Percentiles rank a stretch among this genome's conserved stretches.
Conservation (phyloP, 768 basidiomycete species). For the Leucocoprinus birnbaumii region DNA sequence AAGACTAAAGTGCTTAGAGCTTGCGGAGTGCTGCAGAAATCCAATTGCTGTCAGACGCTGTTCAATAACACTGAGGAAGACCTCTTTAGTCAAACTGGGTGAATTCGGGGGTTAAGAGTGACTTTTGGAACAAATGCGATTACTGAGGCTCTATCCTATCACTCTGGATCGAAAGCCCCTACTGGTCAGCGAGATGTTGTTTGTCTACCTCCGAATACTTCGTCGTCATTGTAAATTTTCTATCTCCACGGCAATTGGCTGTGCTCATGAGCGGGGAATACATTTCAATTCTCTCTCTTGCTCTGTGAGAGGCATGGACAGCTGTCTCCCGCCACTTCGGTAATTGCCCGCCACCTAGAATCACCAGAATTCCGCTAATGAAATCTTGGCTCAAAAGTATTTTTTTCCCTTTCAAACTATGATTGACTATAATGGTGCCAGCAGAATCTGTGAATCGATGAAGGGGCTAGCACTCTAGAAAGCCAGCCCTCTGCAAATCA, state of each 20-base stretch:
- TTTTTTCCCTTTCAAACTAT: neutral
- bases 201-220: neutral
- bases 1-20: too few relatives aligned
- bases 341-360: neutral
- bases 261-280: neutral
- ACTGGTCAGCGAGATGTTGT: neutral
- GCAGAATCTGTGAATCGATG: too few relatives aligned
- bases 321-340: neutral
- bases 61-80: too few relatives aligned
- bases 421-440: too few relatives aligned
- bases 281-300: neutral
- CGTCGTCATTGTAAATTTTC: neutral
- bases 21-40: too few relatives aligned
- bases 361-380: neutral
- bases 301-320: neutral
- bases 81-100: neutral
- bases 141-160: neutral
- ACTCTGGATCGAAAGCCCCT: neutral
- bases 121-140: neutral
- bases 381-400: neutral
- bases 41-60: too few relatives aligned
- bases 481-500: too few relatives aligned
- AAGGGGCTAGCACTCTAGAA: too few relatives aligned
- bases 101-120: neutral
- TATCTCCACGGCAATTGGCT: constrained; percentile 3